A percentile compares a stretch with the other conserved stretches of the same genome.
Conservation (phyloP, 2,329 filamentous ascomycete species). For the Ceratocystis albifundus region DNA sequence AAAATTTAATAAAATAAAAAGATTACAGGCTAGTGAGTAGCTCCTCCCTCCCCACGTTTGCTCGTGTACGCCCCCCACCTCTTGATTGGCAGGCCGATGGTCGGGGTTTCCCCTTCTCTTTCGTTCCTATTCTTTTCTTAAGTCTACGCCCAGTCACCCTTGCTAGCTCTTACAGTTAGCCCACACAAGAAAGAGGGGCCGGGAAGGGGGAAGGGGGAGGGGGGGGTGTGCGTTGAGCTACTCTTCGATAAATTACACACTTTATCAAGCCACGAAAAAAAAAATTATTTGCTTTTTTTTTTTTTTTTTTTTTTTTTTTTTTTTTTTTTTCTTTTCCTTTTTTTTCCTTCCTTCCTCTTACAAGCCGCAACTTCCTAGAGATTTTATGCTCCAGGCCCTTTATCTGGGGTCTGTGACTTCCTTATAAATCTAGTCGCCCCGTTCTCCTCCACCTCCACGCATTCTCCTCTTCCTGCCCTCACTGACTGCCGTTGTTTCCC, state of each 20-base stretch:
- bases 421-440: conserved; percentile 14
- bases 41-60: background rate
- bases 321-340: background rate
- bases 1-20: no score
- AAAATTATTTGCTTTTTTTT: background rate
- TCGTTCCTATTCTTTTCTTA: background rate
- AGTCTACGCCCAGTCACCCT: background rate
- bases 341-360: background rate
- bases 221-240: background rate
- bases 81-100: conserved; percentile 12
- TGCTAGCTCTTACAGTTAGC: background rate
- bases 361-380: conserved; percentile 14
- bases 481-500: background rate
- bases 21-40: background rate
- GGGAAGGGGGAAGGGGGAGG: background rate
- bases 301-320: background rate
- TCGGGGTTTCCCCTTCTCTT: conserved; percentile 11
- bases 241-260: background rate
- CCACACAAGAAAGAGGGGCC: background rate
- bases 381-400: background rate
- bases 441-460: conserved; percentile 8
- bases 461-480: background rate
- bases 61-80: conserved; percentile 10
- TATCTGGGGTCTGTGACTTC: conserved; percentile 13
- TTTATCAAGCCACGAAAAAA: background rate